Base-by-base conservation (phyloP, 352 stramenopile species). In the Poterioochromonas sp. region DNA sequence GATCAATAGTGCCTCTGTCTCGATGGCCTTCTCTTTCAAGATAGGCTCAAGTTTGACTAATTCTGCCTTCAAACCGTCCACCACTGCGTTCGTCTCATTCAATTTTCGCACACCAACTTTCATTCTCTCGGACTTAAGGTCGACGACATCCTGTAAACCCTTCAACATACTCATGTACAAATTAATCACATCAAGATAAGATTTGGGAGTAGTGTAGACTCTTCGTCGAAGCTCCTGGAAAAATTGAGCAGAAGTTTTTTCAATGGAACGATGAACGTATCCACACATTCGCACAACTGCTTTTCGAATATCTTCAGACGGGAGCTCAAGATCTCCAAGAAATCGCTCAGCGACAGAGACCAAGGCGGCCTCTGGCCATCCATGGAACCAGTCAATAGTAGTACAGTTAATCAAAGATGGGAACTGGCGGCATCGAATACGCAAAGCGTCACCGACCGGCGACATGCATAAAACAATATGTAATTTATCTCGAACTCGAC, bases 191-290 rank as follows among this genome's bases (percentile, higher is more conserved):
- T 97, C 93, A 34, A 97, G 79, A 79, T 97, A 97, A n/a, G 84
- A 92, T 80, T 97, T 97, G 0, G 93, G 93, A 0, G 93, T 97
- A n/a, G 91, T 97, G 85, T 97, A 97, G 64, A 97, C 91, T 49
- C 92, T 85, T 15, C 93, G 85, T 70, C 93, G 86, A 32, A 97
- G 80, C 76, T 97, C 90, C 0, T 87, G 84, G 43, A 92, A 90
- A 79, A 97, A 97, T 26, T 86, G 80, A 1, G 92, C 87, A 3
- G 89, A 86, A 51, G 93, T 88, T 0, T 93, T 87, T 70, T 91
- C 94, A 18, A 95, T 92, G 0, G 87, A 93, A 37, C 86, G 94
- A 83, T 97, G 93, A 12, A 97, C 91, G 43, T 91, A 90, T 1
- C 89, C 92, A 79, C 92, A 97, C 85, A 97, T 93, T 40, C 88